Base-by-base conservation (phyloP, 2,329 filamentous ascomycete species). In the Calonectria ilicicola region DNA sequence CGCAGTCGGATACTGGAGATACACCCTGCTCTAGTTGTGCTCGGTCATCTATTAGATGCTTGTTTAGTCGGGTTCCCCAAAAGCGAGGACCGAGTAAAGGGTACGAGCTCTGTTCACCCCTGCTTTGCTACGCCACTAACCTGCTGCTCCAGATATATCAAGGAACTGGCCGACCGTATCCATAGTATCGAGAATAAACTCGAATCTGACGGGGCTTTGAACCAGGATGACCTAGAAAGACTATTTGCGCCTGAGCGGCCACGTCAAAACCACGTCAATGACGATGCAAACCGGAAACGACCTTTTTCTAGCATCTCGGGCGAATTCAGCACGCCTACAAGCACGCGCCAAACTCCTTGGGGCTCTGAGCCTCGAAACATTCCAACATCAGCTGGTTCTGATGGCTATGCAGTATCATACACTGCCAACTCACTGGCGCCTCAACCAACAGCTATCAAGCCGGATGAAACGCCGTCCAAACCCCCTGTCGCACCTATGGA, bases 61-160 rank as follows among this genome's bases (percentile, higher is more conserved):
- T 95, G 23, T 98, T 98, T 81, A 97, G 94, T 83, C 91, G 95
- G 64, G 93, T 97, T 67, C 95, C 95, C 1, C 94, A 97, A 88
- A 98, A 97, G 84, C 90, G 94, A 73, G 95, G 95, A 2, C 95
- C 95, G 3, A 97, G 93, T 81, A 98, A 98, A 89, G 95, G 95
- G 89, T 94, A 88, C 79, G 86, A 10, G 17, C 9, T 8, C 23
- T 3, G 5, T 17, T 7, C n/a, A 21, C 42, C 14, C 10, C 15
- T 32, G 4, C 1, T 29, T 7, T 27, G 5, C 29, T 8, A 56
- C 29, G 6, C 35, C 15, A 72, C 74, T 76, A 29, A 80, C 68
- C 69, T 65, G 71, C 35, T 6, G 15, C 7, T 7, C n/a, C 79
- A 94, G 93, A 19, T 98, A 98, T 79, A 98, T 98, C 82, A 98